Percentiles rank a stretch among this genome's conserved stretches.
These are phyloP conservation scores for Candida nitratophila DNA, from an alignment of 805 yeast genomes.

Conservation along the genomic window DNA sequence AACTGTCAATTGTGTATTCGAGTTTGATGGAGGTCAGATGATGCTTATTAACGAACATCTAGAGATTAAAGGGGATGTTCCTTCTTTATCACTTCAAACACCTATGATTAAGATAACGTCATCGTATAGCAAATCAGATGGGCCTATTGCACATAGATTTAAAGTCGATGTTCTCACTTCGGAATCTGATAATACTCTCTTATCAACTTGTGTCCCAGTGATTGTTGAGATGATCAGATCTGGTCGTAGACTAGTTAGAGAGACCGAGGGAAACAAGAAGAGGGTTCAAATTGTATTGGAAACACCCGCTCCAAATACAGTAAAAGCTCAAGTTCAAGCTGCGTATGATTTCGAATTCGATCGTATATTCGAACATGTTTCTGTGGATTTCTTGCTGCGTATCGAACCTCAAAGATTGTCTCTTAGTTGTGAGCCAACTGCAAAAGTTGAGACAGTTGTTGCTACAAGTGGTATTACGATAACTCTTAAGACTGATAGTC, in stretches of 20 bases:
- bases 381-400: slow-evolving; percentile 53
- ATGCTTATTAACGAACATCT: slow-evolving; percentile 38
- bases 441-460: slow-evolving; percentile 83
- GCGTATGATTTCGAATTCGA: slow-evolving; percentile 28
- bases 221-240: slow-evolving; percentile 50
- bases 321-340: slow-evolving; percentile 3
- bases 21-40: slow-evolving; percentile 67
- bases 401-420: slow-evolving; percentile 70
- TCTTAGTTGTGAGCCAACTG: slow-evolving; percentile 88
- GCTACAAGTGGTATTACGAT: slow-evolving; percentile 64
- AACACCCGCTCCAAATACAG: background rate
- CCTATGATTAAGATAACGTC: slow-evolving; percentile 64
- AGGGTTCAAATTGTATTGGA: slow-evolving; percentile 1
- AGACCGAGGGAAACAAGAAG: slow-evolving; percentile 5
- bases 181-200: slow-evolving; percentile 63
- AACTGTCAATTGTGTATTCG: slow-evolving; percentile 43
- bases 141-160: slow-evolving; percentile 35
- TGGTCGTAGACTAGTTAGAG: slow-evolving; percentile 39
- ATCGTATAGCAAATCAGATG: slow-evolving; percentile 39
- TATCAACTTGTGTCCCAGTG: slow-evolving; percentile 75
- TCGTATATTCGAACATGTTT: slow-evolving; percentile 45
- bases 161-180: slow-evolving; percentile 52
- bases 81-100: slow-evolving; percentile 59
- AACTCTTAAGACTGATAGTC: slow-evolving; percentile 44
- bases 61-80: slow-evolving; percentile 29